Conservation (phyloP, 768 basidiomycete genomes). For the Naematelia aurantialba region DNA sequence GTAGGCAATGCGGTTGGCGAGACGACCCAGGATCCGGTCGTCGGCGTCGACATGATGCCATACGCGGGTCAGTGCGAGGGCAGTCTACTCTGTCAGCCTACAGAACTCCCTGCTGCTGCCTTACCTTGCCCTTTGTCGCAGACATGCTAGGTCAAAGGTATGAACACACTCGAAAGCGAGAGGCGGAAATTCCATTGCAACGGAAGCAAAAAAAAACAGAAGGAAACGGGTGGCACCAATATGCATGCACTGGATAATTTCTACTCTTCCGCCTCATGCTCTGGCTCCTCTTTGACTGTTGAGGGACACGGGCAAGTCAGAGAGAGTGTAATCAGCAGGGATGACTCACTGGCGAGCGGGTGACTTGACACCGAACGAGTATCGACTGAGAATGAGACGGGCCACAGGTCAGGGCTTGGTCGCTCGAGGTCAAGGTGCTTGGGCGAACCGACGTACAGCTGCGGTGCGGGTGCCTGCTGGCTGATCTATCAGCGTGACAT, state of each 20-base stretch:
- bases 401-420: background rate
- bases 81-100: constrained; percentile 60
- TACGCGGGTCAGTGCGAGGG: constrained; percentile 85
- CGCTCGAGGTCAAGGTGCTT: background rate
- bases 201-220: constrained; percentile 2
- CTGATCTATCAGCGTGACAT: too few relatives aligned
- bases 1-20: constrained; percentile 87
- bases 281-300: background rate
- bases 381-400: background rate
- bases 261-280: background rate
- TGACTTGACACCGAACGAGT: background rate
- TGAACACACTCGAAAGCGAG: background rate
- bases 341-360: background rate
- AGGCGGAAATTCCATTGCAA: constrained; percentile 2
- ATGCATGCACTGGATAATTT: background rate
- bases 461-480: too few relatives aligned
- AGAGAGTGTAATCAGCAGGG: too few relatives aligned
- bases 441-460: too few relatives aligned
- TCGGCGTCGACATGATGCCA: constrained; percentile 95
- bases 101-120: constrained; percentile 1
- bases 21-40: constrained; percentile 86
- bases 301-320: background rate
- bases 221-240: background rate
- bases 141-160: constrained; percentile 19
- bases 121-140: constrained; percentile 34